Conservation (phyloP, 2,329 filamentous ascomycete species). For the Nemania abortiva region DNA sequence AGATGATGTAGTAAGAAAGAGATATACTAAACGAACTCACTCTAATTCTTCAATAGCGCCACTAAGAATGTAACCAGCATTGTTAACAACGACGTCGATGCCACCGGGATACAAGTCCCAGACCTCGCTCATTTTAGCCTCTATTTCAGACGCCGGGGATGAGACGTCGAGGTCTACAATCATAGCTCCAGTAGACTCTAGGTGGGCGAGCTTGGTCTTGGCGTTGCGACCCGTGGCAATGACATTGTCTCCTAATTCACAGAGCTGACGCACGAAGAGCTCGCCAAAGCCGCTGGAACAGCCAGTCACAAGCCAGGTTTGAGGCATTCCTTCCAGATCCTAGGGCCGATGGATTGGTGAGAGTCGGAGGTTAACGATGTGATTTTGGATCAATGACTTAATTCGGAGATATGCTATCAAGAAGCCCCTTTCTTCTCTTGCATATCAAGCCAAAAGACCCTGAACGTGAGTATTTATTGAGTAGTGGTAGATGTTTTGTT, state of each 20-base stretch:
- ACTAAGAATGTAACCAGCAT: constrained; percentile 53
- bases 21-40: constrained; percentile 25
- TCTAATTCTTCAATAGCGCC: constrained; percentile 50
- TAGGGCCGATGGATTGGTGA: too few relatives aligned
- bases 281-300: constrained; percentile 59
- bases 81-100: constrained; percentile 56
- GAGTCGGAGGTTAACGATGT: too few relatives aligned
- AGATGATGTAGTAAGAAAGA: not conserved
- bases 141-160: constrained; percentile 40
- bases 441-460: too few relatives aligned
- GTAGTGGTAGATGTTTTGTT: too few relatives aligned
- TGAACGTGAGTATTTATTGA: too few relatives aligned
- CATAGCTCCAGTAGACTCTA: constrained; percentile 51
- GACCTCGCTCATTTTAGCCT: constrained; percentile 41
- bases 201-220: constrained; percentile 49
- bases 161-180: constrained; percentile 51
- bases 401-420: too few relatives aligned
- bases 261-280: constrained; percentile 53
- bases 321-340: constrained; percentile 8
- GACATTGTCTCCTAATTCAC: constrained; percentile 54
- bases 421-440: too few relatives aligned
- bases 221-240: constrained; percentile 57
- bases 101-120: constrained; percentile 43
- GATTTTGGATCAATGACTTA: too few relatives aligned
- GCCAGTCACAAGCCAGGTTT: constrained; percentile 57